Conservation (phyloP, 1,284 basidiomycete genomes). For the Cutaneotrichosporon sp. region DNA sequence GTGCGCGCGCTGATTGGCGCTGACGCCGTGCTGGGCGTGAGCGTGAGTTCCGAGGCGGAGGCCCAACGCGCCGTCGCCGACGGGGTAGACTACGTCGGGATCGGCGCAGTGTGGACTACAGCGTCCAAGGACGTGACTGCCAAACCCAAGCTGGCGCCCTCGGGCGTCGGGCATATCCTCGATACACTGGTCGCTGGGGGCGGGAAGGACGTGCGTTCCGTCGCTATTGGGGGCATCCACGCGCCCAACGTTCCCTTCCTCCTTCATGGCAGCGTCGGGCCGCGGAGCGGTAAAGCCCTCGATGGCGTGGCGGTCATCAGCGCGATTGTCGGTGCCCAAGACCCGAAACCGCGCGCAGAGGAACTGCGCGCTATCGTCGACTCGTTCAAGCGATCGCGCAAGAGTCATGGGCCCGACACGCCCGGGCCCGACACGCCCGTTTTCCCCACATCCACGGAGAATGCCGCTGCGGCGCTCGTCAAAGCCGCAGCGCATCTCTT, state of each 20-base stretch:
- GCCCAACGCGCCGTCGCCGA: constrained; percentile 54
- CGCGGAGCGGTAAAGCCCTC: constrained; percentile 54
- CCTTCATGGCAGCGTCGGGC: constrained; percentile 63
- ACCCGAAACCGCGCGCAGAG: constrained; percentile 59
- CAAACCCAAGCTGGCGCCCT: constrained; percentile 58
- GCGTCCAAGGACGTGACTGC: constrained; percentile 62
- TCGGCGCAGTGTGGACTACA: constrained; percentile 74
- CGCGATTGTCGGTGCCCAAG: constrained; percentile 67
- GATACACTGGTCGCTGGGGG: constrained; percentile 52
- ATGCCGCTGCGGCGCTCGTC: constrained; percentile 40
- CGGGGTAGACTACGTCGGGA: constrained; percentile 75
- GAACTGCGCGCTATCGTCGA: constrained; percentile 41
- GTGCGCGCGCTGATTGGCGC: constrained; percentile 68
- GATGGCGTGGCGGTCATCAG: constrained; percentile 88
- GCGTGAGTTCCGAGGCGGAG: constrained; percentile 66
- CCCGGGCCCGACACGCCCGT: constrained; percentile 2
- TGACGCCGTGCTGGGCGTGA: constrained; percentile 72
- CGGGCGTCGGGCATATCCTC: constrained; percentile 61
- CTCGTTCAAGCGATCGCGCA: constrained; percentile 36
- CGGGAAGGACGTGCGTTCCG: constrained; percentile 60
- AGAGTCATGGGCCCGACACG: background rate
- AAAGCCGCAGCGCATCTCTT: constrained; percentile 52
- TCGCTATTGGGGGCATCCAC: constrained; percentile 84
- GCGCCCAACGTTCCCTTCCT: constrained; percentile 65
- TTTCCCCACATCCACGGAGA: constrained; percentile 6